These are phyloP conservation scores for Pyrenophora seminiperda DNA, from an alignment of 2,329 filamentous ascomycete species.

Conservation along the genomic window DNA sequence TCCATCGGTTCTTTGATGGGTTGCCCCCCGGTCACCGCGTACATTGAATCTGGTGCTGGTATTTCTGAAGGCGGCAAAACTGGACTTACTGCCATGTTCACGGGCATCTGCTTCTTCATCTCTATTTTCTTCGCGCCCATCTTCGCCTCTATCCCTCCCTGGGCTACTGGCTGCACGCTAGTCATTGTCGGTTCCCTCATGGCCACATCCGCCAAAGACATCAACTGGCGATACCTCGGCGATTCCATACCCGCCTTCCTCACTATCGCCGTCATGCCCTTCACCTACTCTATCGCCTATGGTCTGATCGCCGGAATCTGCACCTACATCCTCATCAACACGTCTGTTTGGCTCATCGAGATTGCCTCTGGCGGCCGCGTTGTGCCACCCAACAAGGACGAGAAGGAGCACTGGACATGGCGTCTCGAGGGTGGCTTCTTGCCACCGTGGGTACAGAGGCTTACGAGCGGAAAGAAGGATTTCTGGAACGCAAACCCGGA, in stretches of 20 bases:
- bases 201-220: constrained; percentile 76
- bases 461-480: constrained; percentile 69
- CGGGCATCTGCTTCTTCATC: constrained; percentile 78
- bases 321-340: constrained; percentile 78
- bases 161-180: constrained; percentile 88
- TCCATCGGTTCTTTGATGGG: constrained; percentile 81
- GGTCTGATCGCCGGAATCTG: constrained; percentile 81
- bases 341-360: constrained; percentile 70
- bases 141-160: constrained; percentile 85
- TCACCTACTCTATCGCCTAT: constrained; percentile 87
- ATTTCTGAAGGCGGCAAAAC: constrained; percentile 87
- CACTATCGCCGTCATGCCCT: constrained; percentile 84
- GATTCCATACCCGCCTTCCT: constrained; percentile 85
- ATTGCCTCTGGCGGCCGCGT: constrained; percentile 70
- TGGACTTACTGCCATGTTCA: constrained; percentile 78
- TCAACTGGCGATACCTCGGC: constrained; percentile 84
- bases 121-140: constrained; percentile 89
- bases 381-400: constrained; percentile 73
- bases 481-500: constrained; percentile 64
- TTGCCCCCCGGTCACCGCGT: constrained; percentile 80
- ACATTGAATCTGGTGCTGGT: constrained; percentile 86
- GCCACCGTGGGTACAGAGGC: constrained; percentile 72
- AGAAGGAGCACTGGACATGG: constrained; percentile 82
- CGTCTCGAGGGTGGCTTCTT: constrained; percentile 74
- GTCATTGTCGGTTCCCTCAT: constrained; percentile 89